A percentile compares a stretch with the other conserved stretches of the same genome.
Evolutionary conservation across 23 red algal species (phyloP).

Genomic region (Chondrus crispus): DNA sequence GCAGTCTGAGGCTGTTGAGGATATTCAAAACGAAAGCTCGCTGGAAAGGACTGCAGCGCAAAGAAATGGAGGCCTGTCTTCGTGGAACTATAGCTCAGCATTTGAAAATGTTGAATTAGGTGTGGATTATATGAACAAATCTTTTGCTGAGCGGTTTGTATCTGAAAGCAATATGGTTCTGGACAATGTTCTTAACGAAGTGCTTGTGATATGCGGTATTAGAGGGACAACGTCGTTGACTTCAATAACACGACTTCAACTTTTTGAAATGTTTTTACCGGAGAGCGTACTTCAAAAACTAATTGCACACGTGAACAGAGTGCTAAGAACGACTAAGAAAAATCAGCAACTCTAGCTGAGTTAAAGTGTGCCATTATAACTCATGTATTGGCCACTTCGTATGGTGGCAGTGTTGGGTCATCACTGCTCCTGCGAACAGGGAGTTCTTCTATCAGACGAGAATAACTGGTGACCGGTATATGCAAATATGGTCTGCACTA

Average conservation of each 20-base stretch:
- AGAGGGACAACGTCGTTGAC: too few species aligned
- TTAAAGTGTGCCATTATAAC: background rate
- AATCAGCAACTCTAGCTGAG: background rate
- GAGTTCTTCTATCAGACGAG: background rate
- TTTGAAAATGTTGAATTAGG: background rate
- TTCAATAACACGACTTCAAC: background rate
- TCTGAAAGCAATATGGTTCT: background rate
- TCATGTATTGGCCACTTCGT: background rate
- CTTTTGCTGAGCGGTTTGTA: background rate
- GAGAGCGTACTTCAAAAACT: constrained; percentile 5
- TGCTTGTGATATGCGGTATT: background rate
- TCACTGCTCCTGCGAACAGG: background rate
- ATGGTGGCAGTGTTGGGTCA: background rate
- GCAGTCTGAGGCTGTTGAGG: too few species aligned
- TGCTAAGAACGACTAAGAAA: background rate
- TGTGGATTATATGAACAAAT: background rate
- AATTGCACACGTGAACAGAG: background rate
- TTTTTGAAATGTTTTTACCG: constrained; percentile 23
- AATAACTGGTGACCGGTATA: background rate
- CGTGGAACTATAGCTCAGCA: background rate
- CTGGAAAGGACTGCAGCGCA: too few species aligned
- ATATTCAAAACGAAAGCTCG: too few species aligned
- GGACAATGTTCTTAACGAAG: background rate
- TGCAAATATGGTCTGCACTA: background rate
- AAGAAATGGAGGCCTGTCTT: background rate